These are phyloP conservation scores for Westerdykella ornata DNA, from an alignment of 2,329 filamentous ascomycete species.

Conservation along the genomic window DNA sequence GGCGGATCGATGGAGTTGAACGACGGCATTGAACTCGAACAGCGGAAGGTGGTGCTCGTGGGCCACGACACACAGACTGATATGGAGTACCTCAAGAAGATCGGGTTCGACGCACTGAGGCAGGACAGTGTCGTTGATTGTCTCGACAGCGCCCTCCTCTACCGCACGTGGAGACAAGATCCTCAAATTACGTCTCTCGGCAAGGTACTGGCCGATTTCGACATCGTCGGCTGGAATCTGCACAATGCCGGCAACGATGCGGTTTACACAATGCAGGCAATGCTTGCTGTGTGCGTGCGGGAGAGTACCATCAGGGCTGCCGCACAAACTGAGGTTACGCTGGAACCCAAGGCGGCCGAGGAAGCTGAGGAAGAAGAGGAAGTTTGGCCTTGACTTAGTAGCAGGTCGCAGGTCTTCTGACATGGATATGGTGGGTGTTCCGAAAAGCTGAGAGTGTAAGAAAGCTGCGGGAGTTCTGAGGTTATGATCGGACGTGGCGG, in stretches of 20 bases:
- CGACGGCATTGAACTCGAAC: conserved; percentile 17
- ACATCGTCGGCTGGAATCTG: conserved; percentile 57
- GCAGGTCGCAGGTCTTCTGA: too few species aligned
- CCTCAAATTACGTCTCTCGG: conserved; percentile 52
- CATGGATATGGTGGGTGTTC: too few species aligned
- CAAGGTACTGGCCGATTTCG: conserved; percentile 57
- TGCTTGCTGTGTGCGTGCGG: conserved; percentile 57
- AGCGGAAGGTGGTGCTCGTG: conserved; percentile 64
- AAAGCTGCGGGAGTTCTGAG: too few species aligned
- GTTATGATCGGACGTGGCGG: too few species aligned
- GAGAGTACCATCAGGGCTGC: conserved; percentile 28
- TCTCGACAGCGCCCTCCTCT: conserved; percentile 68
- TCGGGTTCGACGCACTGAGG: conserved; percentile 57
- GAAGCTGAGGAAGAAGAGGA: too few species aligned
- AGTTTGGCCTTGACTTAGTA: too few species aligned
- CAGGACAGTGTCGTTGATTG: conserved; percentile 54
- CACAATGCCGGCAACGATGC: conserved; percentile 89
- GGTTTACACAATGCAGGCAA: conserved; percentile 66
- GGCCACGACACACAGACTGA: conserved; percentile 69
- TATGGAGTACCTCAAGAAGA: conserved; percentile 56
- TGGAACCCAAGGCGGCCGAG: neutral
- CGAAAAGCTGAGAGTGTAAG: too few species aligned
- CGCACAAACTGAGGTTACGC: neutral
- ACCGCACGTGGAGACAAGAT: conserved; percentile 55
- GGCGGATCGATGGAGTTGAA: conserved; percentile 23